phyloP scores from a whole-genome alignment of 495 filamentous ascomycete genomes.

The Neurospora tetraspora region DNA sequence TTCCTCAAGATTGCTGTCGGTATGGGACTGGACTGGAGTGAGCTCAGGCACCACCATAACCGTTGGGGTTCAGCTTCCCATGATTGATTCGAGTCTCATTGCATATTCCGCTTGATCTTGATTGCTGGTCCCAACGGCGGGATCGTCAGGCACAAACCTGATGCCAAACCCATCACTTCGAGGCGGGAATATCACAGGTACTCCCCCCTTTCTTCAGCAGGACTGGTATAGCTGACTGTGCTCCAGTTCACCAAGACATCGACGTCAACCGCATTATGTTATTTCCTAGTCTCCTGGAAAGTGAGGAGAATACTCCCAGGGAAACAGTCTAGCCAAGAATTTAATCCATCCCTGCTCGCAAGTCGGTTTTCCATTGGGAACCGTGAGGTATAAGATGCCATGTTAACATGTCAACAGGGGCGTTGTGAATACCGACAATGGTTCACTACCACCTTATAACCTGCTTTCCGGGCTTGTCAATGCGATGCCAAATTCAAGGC shows the following conservation, averaged over 20 bases:
- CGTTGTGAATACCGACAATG: neutral
- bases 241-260: neutral
- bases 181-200: neutral
- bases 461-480: constrained; percentile 5
- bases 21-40: neutral
- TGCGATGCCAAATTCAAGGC: constrained; percentile 3
- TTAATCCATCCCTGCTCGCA: neutral
- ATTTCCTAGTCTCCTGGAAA: neutral
- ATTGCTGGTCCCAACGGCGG: neutral
- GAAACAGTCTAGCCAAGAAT: no score
- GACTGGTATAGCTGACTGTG: neutral
- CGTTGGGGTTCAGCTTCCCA: neutral
- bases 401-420: neutral
- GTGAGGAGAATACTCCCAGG: neutral
- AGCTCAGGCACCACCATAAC: neutral
- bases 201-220: neutral
- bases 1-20: neutral
- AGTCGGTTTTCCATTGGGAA: no score
- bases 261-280: neutral
- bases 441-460: constrained; percentile 10
- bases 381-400: neutral
- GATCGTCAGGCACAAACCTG: neutral
- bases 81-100: neutral
- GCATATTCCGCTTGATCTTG: neutral
- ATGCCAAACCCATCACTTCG: neutral